Conservation (phyloP, 208 protist species). For the Porcisia deanei region DNA sequence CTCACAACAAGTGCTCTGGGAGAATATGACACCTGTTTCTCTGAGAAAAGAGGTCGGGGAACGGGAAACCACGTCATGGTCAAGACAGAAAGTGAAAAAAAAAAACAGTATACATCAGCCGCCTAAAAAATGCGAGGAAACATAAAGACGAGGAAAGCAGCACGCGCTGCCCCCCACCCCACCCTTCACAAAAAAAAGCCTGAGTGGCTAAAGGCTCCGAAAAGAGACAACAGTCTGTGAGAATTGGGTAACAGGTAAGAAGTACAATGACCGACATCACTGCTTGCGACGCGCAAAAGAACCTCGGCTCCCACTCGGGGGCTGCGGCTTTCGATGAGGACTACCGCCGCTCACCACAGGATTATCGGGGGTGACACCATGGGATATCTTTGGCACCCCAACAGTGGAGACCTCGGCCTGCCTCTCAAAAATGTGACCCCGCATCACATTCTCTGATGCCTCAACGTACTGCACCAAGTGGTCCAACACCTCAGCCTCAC, state of each 20-base stretch:
- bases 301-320: conserved; percentile 16
- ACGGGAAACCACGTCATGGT: no score
- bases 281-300: conserved; percentile 16
- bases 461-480: conserved; percentile 62
- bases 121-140: no score
- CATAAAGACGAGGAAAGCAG: neutral
- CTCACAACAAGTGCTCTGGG: neutral
- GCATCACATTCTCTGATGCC: conserved; percentile 22
- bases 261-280: neutral
- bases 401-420: conserved; percentile 9
- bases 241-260: neutral
- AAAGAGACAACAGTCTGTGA: neutral
- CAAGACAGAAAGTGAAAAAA: no score
- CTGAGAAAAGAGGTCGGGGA: no score
- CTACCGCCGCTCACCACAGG: neutral
- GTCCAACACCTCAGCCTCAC: conserved; percentile 51
- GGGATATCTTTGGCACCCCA: neutral
- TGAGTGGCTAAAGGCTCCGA: neutral
- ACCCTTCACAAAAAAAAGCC: neutral
- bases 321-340: conserved; percentile 8
- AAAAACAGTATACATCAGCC: no score
- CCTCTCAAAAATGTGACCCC: conserved; percentile 15
- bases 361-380: neutral
- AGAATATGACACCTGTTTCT: no score
- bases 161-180: no score